Evolutionary conservation across 2,329 filamentous ascomycete species (phyloP), one percentile per base, ranked within the genome.

Genomic region (Beauveria australis): DNA sequence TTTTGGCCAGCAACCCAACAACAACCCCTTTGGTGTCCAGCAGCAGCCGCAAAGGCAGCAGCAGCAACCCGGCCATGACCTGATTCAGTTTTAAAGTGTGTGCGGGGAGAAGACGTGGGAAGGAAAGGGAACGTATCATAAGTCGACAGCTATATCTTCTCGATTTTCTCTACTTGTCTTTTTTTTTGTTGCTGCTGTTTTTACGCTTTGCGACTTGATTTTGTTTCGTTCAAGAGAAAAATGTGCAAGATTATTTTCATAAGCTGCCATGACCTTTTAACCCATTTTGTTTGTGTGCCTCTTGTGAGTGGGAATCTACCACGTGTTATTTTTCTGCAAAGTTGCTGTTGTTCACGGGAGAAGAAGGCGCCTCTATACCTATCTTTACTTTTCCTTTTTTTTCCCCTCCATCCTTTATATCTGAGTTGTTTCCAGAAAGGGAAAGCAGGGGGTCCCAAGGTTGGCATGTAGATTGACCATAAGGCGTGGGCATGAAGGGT

Each of bases 11-110:
- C 43, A 71, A 18, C 43, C n/a, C 59, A 77, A 70, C 63, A 80
- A 75, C 71, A 88, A 87, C 66, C 84, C 85, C 0, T 87, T 86
- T 67, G 81, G 80, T n/a, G 70, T 67, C 18, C 69, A 77, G 66
- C 69, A 77, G 66, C 73, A 77, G 61, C 73, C 76, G 63, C 78
- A 80, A 52, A 40, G 53, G 63, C 81, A 81, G 67, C 76, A 78
- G 63, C 74, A 77, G 62, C 72, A 73, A 49, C 79, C 80, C 67
- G 77, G 78, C 63, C 79, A 82, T 70, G 83, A 87, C 68, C 73
- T 87, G 65, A 87, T 87, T 66, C 83, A 87, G 69, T 85, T 87
- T 66, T 87, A 80, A 70, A 14, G 16, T n/a, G n/a, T n/a, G n/a
- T 19, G 41, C 18, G 12, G 5, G 8, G 48, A 19, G 10, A 22